Evolutionary conservation across 2,329 filamentous ascomycete genomes (phyloP), one percentile per base, ranked within the genome.

Genomic region (Penicillium palitans): DNA sequence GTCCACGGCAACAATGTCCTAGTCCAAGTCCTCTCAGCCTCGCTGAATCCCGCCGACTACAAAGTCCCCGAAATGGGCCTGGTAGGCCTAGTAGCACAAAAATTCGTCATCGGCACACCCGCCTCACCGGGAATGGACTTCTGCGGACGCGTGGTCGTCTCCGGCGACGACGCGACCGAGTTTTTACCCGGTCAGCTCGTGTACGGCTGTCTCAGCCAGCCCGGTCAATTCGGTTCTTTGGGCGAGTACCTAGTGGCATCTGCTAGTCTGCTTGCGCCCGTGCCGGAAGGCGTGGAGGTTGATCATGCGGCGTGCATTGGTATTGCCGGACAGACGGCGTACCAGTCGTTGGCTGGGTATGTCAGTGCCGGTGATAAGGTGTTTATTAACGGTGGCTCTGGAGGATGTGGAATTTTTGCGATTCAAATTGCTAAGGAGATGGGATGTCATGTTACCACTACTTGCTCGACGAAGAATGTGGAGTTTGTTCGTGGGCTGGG

Each of bases 361-460:
- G 76, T 80, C 40, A 73, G 74, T 44, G 60, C 71, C 8, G 83
- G 84, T 24, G 78, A 82, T 53, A 80, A 79, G 60, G 76, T 88
- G 4, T 84, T 88, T 66, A 81, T 88, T 70, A 88, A 88, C 61
- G 86, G 84, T 10, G 85, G 85, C 0, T 83, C 79, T 25, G 86
- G 86, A n/a, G 86, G 86, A 2, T 80, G 77, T 0, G 86, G 86
- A 0, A 79, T 79, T 0, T 86, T 79, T 51, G 81, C 78, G 0
- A 83, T 88, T 47, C 86, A 88, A 66, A 80, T 88, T 45, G 85
- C 84, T 9, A 87, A 86, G 66, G 77, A 76, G 0, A 65, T 84
- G 2, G 85, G 84, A 0, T 85, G 82, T 61, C 74, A 82, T 55
- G 85, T 88, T 25, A 83, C 80, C 2, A 78, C 79, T 1, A 79